Percentiles rank a stretch among this genome's conserved stretches.
phyloP scores from a whole-genome alignment of 306 rosid genomes.

The Psophocarpus tetragonolobus region DNA sequence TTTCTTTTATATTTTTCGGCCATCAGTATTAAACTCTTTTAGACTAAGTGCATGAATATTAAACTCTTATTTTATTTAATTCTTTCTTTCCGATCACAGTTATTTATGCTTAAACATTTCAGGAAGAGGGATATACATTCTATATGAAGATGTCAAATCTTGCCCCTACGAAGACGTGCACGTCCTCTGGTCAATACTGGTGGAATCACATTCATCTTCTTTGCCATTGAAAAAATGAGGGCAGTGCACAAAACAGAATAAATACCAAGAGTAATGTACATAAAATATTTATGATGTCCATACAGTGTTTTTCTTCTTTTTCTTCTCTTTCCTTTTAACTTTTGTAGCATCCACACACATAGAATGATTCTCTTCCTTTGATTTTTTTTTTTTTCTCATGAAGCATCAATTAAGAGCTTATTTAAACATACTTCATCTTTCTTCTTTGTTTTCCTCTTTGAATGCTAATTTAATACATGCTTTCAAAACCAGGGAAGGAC shows the following conservation, averaged over 20 bases:
- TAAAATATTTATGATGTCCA: slow-evolving; percentile 39
- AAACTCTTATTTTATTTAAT: no score
- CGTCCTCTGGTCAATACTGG: slow-evolving; percentile 87
- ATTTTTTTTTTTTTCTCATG: slow-evolving; percentile 5
- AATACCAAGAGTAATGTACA: slow-evolving; percentile 32
- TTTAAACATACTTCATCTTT: no score
- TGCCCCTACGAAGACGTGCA: slow-evolving; percentile 94
- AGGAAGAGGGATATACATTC: slow-evolving; percentile 92
- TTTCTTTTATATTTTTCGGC: no score
- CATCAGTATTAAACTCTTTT: no score
- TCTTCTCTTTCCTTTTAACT: not conserved
- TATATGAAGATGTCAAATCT: slow-evolving; percentile 89
- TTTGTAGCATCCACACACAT: slow-evolving; percentile 19
- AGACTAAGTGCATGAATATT: no score
- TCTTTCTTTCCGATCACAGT: not conserved
- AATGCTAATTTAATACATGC: slow-evolving; percentile 13
- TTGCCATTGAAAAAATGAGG: slow-evolving; percentile 44
- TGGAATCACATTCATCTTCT: slow-evolving; percentile 67
- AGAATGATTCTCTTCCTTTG: not conserved
- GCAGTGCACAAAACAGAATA: slow-evolving; percentile 14
- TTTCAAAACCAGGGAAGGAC: not conserved
- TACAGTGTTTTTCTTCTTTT: slow-evolving; percentile 1
- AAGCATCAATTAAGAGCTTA: slow-evolving; percentile 15
- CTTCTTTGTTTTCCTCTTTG: not conserved
- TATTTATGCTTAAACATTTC: slow-evolving; percentile 15